These are phyloP conservation scores for Melanopsichium pennsylvanicum DNA, from an alignment of 1,284 basidiomycete species.

Conservation along the genomic window DNA sequence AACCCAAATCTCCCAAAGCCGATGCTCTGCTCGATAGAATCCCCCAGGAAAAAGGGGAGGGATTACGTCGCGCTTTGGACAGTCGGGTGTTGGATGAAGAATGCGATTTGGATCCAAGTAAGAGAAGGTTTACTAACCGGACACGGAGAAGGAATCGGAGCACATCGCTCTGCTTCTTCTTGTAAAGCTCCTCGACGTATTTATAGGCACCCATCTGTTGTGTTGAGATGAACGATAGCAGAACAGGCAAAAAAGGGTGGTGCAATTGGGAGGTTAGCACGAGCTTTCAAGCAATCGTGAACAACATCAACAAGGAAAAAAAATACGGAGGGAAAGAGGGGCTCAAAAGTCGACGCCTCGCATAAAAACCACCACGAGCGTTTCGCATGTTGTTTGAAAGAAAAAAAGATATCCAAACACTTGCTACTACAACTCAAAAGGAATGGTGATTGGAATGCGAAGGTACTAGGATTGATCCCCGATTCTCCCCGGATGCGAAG, in stretches of 20 bases:
- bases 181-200: constrained; percentile 87
- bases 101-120: constrained; percentile 15
- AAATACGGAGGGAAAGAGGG: too few relatives aligned
- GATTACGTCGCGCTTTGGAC: too few relatives aligned
- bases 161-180: constrained; percentile 88
- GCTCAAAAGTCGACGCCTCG: constrained; percentile 46
- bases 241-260: constrained; percentile 1
- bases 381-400: constrained; percentile 19
- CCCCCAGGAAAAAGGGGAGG: too few relatives aligned
- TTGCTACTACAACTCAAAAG: constrained; percentile 46
- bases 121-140: too few relatives aligned
- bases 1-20: too few relatives aligned
- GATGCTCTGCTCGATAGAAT: too few relatives aligned
- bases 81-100: too few relatives aligned
- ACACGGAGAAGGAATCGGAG: constrained; percentile 98
- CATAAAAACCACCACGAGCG: constrained; percentile 13
- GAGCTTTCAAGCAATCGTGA: constrained; percentile 54
- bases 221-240: background rate
- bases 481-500: too few relatives aligned
- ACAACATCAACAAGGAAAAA: too few relatives aligned
- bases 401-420: too few relatives aligned
- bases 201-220: constrained; percentile 77
- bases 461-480: too few relatives aligned
- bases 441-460: constrained; percentile 2
- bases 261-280: constrained; percentile 32